A percentile compares a stretch with the other conserved stretches of the same genome.
Conservation (phyloP, 2,329 filamentous ascomycete genomes). For the Exophiala alcalophila region DNA sequence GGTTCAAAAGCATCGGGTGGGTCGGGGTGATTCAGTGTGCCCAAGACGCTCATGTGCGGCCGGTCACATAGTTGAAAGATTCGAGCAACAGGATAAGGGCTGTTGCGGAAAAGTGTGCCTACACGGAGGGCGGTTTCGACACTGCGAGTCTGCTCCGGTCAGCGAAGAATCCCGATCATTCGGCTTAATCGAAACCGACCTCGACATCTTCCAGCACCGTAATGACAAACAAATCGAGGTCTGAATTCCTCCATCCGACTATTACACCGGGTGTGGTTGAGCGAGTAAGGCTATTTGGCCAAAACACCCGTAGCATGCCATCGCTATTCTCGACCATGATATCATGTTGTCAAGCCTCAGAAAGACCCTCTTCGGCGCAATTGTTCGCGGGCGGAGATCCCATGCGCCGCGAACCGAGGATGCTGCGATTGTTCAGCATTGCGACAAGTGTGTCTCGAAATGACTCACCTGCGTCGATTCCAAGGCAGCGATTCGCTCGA, state of each 20-base stretch:
- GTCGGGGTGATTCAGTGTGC: slow-evolving; percentile 65
- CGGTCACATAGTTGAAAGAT: slow-evolving; percentile 84
- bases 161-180: slow-evolving; percentile 1
- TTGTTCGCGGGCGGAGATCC: slow-evolving; percentile 93
- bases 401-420: slow-evolving; percentile 71
- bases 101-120: slow-evolving; percentile 78
- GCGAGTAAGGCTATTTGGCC: slow-evolving; percentile 80
- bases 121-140: slow-evolving; percentile 85
- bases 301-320: slow-evolving; percentile 97
- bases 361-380: slow-evolving; percentile 92
- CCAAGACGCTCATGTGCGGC: slow-evolving; percentile 78
- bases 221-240: slow-evolving; percentile 84
- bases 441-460: too few relatives aligned
- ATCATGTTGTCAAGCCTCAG: slow-evolving; percentile 57
- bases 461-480: slow-evolving; percentile 75
- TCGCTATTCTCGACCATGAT: slow-evolving; percentile 62
- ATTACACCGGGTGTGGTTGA: slow-evolving; percentile 76
- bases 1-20: slow-evolving; percentile 56
- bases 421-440: too few relatives aligned
- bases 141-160: slow-evolving; percentile 58
- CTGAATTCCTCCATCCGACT: slow-evolving; percentile 93
- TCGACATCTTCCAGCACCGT: slow-evolving; percentile 88
- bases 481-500: slow-evolving; percentile 74
- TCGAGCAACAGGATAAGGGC: slow-evolving; percentile 72
- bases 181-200: slow-evolving; percentile 50